Percentiles rank a stretch among this genome's conserved stretches.
These are phyloP conservation scores for Emericellopsis atlantica DNA, from an alignment of 2,329 filamentous ascomycete genomes.

Conservation along the genomic window DNA sequence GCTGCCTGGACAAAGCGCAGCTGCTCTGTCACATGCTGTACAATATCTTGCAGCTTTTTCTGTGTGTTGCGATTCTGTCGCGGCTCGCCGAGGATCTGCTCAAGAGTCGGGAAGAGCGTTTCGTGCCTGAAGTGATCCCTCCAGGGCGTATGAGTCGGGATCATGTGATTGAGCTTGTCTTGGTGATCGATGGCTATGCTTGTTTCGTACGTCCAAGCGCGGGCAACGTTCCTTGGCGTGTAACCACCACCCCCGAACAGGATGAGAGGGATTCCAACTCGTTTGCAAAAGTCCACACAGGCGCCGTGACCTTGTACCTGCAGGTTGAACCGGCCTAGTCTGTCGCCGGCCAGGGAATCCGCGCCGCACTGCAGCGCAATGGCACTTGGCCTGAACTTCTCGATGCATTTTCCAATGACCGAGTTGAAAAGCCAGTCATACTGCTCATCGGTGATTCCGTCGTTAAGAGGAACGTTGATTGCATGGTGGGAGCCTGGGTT, in stretches of 20 bases:
- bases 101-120: conserved; percentile 78
- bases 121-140: conserved; percentile 81
- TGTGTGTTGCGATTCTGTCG: conserved; percentile 67
- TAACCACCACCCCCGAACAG: conserved; percentile 93
- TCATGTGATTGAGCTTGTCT: conserved; percentile 54
- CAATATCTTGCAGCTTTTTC: conserved; percentile 63
- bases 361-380: conserved; percentile 95
- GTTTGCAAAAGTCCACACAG: conserved; percentile 84
- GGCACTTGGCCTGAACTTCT: conserved; percentile 75
- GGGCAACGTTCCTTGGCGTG: conserved; percentile 89
- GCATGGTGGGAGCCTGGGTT: conserved; percentile 84
- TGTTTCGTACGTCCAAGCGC: conserved; percentile 95
- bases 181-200: conserved; percentile 72
- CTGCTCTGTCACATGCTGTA: conserved; percentile 72
- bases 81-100: conserved; percentile 54
- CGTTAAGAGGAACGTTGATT: conserved; percentile 80
- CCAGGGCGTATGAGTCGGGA: conserved; percentile 74
- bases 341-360: conserved; percentile 85
- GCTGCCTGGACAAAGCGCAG: conserved; percentile 73
- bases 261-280: conserved; percentile 66
- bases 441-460: conserved; percentile 83
- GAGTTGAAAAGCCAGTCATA: conserved; percentile 77
- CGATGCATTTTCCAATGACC: conserved; percentile 66
- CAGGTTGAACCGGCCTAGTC: conserved; percentile 90
- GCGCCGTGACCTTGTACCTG: conserved; percentile 89